Evolutionary conservation across 495 filamentous ascomycete genomes (phyloP).

Genomic region (Lasiosphaeria hispida): DNA sequence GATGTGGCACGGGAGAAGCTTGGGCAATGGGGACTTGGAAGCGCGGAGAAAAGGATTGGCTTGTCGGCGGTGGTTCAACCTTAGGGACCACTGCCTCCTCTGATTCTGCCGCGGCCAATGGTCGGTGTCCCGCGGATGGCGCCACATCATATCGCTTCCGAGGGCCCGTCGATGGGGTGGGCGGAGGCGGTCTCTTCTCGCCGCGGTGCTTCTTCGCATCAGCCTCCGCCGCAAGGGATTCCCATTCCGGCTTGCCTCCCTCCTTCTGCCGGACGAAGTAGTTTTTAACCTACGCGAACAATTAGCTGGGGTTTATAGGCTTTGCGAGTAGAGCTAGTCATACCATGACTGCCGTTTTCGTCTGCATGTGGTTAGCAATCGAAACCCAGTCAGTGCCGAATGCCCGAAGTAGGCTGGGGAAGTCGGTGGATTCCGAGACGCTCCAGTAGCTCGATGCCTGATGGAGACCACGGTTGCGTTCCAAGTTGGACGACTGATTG

Average conservation of each 20-base stretch:
- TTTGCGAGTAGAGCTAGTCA: constrained; percentile 20
- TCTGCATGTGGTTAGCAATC: constrained; percentile 83
- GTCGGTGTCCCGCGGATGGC: constrained; percentile 53
- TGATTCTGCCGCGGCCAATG: constrained; percentile 55
- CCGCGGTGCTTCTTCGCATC: constrained; percentile 67
- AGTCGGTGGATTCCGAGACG: constrained; percentile 83
- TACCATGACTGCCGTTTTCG: constrained; percentile 95
- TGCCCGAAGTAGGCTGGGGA: constrained; percentile 69
- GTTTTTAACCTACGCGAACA: constrained; percentile 73
- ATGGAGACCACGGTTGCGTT: constrained; percentile 49
- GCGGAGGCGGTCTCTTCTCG: constrained; percentile 70
- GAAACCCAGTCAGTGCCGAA: constrained; percentile 86
- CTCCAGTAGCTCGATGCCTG: constrained; percentile 96
- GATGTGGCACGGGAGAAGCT: constrained; percentile 26
- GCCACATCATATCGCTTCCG: constrained; percentile 50
- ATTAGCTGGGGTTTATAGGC: constrained; percentile 29
- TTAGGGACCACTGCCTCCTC: constrained; percentile 52
- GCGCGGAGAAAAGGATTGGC: constrained; percentile 30
- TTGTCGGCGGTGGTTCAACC: constrained; percentile 31
- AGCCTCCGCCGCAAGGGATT: constrained; percentile 64
- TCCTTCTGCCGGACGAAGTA: constrained; percentile 76
- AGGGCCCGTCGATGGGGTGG: constrained; percentile 52
- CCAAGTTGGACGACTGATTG: constrained; percentile 33
- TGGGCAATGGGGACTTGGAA: constrained; percentile 46
- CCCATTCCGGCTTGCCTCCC: constrained; percentile 65